Evolutionary conservation across 345 rosid species (phyloP), one percentile per base, ranked within the genome.

Genomic region (Citrus glauca): DNA sequence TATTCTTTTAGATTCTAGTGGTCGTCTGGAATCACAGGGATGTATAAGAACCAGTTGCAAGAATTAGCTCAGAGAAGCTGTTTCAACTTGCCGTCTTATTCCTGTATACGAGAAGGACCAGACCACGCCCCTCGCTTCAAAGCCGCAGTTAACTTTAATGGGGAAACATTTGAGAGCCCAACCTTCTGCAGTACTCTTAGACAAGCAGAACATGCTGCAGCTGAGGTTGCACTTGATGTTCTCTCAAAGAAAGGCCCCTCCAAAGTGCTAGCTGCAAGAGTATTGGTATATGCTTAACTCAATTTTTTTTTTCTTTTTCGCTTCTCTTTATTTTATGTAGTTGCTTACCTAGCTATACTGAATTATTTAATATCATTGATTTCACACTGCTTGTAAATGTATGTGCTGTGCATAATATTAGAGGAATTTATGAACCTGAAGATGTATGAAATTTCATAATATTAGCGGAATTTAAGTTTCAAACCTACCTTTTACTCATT

Each of bases 61-160:
- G 89, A 86, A 75, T 75, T 86, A 74, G 85, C 88, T 42, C 85
- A 85, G 76, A 80, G 87, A 84, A 86, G 89, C 77, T 86, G 89
- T 77, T 86, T 86, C 84, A 84, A 86, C 81, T 71, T 86, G 67
- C 89, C 89, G 9, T 80, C 87, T 27, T 86, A 86, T 82, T 79
- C 84, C 16, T 86, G 89, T 69, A 80, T 82, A 30, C 81, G 89
- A 62, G 87, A 86, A 71, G 87, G 89, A 45, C 87, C 87, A n/a
- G 89, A 86, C 53, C 86, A 86, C 63, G 87, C 86, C 78, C 89
- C 89, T 78, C 85, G 89, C 14, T 86, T 86, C 71, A 86, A 86
- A 74, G 83, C 86, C 20, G 71, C 85, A 0, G 89, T 86, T 37
- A 86, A 82, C 74, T 86, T 86, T 78, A 86, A 84, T 38, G 87